Percentiles rank a stretch among this genome's conserved stretches.
These are phyloP conservation scores for Chlorella sp. DNA, from an alignment of 139 green algal species.

Conservation along the genomic window DNA sequence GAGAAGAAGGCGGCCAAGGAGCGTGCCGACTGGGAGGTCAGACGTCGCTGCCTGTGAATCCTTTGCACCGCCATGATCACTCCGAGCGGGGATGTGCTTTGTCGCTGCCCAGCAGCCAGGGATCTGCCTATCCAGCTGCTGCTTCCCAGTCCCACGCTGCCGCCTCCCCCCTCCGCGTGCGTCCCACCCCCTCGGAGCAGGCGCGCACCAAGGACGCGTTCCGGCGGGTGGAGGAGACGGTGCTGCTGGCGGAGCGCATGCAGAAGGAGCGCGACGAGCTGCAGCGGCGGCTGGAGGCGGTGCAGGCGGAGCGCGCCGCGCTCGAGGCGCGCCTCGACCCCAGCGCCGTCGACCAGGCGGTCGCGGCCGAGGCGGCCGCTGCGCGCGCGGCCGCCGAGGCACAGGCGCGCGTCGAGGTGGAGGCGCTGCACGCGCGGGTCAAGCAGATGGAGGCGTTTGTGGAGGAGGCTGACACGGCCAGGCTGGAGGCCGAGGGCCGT, in stretches of 20 bases:
- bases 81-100: background rate
- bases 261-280: conserved; percentile 31
- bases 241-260: conserved; percentile 33
- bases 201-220: background rate
- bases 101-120: background rate
- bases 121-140: background rate
- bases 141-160: background rate
- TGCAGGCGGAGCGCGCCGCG: background rate
- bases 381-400: conserved; percentile 21
- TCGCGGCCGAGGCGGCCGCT: conserved; percentile 2
- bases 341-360: conserved; percentile 18
- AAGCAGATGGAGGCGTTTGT: conserved; percentile 40
- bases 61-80: background rate
- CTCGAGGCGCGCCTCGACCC: conserved; percentile 30
- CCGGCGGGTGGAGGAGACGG: conserved; percentile 25
- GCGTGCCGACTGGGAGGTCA: conserved; percentile 34
- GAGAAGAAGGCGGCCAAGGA: conserved; percentile 36
- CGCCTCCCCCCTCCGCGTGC: too few species aligned
- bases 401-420: conserved; percentile 42
- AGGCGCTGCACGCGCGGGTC: conserved; percentile 27
- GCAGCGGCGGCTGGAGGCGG: conserved; percentile 3
- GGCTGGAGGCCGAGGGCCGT: background rate
- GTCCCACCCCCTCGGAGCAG: background rate
- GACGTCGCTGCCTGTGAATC: conserved; percentile 12
- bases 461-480: conserved; percentile 24